phyloP scores from a whole-genome alignment of 768 basidiomycete genomes.

The Psilocybe subaeruginosa region DNA sequence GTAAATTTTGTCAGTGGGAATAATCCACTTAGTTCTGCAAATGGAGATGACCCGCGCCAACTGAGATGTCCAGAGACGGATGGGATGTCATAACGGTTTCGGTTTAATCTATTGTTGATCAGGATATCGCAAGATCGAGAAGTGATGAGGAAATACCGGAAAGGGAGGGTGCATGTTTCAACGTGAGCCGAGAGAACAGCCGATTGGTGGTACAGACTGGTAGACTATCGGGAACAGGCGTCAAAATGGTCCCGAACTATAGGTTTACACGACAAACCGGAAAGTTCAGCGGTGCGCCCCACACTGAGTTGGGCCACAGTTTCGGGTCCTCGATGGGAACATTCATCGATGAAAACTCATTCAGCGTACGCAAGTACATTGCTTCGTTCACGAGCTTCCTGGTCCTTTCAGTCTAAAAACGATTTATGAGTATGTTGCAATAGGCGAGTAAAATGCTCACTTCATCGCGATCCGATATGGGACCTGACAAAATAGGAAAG shows the following conservation, averaged over 20 bases:
- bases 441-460: slow-evolving; percentile 36
- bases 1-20: slow-evolving; percentile 46
- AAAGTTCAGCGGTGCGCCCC: slow-evolving; percentile 17
- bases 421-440: slow-evolving; percentile 12
- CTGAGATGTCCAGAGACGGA: slow-evolving; percentile 52
- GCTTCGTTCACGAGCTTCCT: slow-evolving; percentile 64
- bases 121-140: slow-evolving; percentile 3
- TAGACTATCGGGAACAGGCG: slow-evolving; percentile 26
- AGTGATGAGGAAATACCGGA: slow-evolving; percentile 46
- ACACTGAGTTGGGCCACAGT: slow-evolving; percentile 40
- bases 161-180: slow-evolving; percentile 59
- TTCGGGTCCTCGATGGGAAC: slow-evolving; percentile 52
- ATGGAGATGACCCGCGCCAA: slow-evolving; percentile 53
- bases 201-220: slow-evolving; percentile 51
- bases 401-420: slow-evolving; percentile 34
- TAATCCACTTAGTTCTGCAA: slow-evolving; percentile 58
- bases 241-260: slow-evolving; percentile 11
- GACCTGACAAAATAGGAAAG: slow-evolving; percentile 60
- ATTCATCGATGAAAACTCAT: slow-evolving; percentile 50
- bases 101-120: slow-evolving; percentile 29
- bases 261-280: slow-evolving; percentile 12
- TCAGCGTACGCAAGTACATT: slow-evolving; percentile 52
- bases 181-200: slow-evolving; percentile 62
- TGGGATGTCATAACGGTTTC: slow-evolving; percentile 39
- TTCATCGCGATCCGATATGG: slow-evolving; percentile 38